Evolutionary conservation across 352 stramenopile species (phyloP).

Genomic region (Phytophthora ohioensis): DNA sequence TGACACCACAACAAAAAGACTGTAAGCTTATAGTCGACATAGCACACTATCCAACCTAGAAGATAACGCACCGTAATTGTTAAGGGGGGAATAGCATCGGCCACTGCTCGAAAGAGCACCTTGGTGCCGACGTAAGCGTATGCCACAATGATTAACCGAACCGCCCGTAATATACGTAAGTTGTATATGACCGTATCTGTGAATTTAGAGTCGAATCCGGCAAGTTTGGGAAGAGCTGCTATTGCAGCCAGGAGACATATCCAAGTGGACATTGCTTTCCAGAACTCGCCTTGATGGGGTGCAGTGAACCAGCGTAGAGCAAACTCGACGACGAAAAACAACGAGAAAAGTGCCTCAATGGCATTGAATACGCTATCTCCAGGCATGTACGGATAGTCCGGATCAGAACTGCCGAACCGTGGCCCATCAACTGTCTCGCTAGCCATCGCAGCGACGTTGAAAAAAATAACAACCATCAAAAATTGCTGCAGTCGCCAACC

Average conservation of each 20-base stretch:
- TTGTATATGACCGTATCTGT: conserved; percentile 35
- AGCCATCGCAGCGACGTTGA: conserved; percentile 54
- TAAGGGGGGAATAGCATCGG: conserved; percentile 50
- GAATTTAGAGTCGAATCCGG: background rate
- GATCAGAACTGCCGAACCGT: conserved; percentile 49
- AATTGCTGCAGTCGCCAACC: conserved; percentile 52
- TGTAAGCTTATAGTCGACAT: background rate
- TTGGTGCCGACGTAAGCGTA: conserved; percentile 56
- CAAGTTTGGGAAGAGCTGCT: conserved; percentile 39
- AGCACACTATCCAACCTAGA: background rate
- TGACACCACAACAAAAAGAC: conserved; percentile 10
- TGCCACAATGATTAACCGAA: conserved; percentile 46
- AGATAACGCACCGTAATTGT: conserved; percentile 51
- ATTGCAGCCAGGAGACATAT: conserved; percentile 43
- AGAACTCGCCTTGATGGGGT: conserved; percentile 38
- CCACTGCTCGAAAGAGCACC: conserved; percentile 46
- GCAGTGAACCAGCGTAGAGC: conserved; percentile 34
- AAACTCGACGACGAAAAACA: conserved; percentile 63
- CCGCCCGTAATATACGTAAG: conserved; percentile 47
- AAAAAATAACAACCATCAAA: conserved; percentile 44
- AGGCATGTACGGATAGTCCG: conserved; percentile 57
- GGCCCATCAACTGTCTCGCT: conserved; percentile 63
- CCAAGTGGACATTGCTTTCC: conserved; percentile 44
- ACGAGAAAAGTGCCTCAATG: conserved; percentile 46
- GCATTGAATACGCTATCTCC: conserved; percentile 32